Base-by-base conservation (phyloP, 2,329 filamentous ascomycete species). In the Rutstroemia sp. region DNA sequence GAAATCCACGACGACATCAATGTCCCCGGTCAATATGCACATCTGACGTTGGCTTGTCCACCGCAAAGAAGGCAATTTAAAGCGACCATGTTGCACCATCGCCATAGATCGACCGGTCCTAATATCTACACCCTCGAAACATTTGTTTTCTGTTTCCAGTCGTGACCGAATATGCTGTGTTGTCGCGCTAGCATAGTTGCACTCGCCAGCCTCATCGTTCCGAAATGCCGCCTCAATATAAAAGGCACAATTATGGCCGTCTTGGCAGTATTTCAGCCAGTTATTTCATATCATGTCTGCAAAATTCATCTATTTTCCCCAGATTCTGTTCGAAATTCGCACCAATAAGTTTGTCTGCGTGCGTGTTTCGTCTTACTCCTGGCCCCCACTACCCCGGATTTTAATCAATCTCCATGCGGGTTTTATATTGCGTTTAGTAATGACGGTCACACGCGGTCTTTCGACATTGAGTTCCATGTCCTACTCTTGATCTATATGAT, bases 161-260 rank as follows among this genome's bases (percentile, higher is more conserved):
- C 8, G 8, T 6, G 8, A 4, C 27, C 27, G 4, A 48, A 38
- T 14, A n/a, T 34, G 30, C 18, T 25, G 37, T 25, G 3, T 18
- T 6, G 19, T 5, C 6, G 42, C 18, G 30, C 34, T n/a, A 16
- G 6, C 19, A 25, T 25, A n/a, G 18, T 38, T 6, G 8, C 10
- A 54, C n/a, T 23, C 51, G 30, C 30, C 30, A 34, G 51, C 42
- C 19, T 37, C 42, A 9, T 18, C 51, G 30, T 54, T 48, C 51
- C 51, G 42, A 48, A 34, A 50, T 50, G 5, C 52, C 34, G 42
- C 18, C 38, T 27, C 2, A 50, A 55, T 49, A 50, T 50, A 18
- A 42, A 23, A 6, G 3, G 25, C 30, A 50, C 21, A 21, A 44
- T 16, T 23, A 34, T 44, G 18, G 23, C 46, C 46, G 25, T 25